Evolutionary conservation across 2,329 filamentous ascomycete species (phyloP).

Genomic region (Fusarium napiforme): DNA sequence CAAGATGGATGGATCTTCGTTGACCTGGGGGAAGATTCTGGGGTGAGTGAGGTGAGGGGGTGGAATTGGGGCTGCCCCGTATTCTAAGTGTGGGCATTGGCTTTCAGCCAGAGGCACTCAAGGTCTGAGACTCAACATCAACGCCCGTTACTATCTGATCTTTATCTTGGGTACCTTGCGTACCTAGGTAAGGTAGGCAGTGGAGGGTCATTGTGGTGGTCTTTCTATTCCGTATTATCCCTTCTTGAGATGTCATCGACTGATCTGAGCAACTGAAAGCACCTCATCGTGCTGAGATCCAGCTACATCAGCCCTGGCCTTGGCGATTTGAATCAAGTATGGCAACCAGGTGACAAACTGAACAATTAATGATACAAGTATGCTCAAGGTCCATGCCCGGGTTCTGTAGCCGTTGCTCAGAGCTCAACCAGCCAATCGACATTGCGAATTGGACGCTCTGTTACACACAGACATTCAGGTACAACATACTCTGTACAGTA

Average conservation of each 20-base stretch:
- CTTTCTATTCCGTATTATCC: neutral
- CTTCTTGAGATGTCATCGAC: neutral
- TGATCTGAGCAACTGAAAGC: neutral
- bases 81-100: slow-evolving; percentile 16
- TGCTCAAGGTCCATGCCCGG: neutral
- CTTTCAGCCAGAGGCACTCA: slow-evolving; percentile 9
- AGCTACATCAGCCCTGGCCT: neutral
- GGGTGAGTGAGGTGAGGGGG: slow-evolving; percentile 21
- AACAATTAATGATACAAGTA: neutral
- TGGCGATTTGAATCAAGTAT: neutral
- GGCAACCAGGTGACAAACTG: neutral
- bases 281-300: neutral
- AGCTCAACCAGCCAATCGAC: slow-evolving; percentile 7
- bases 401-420: slow-evolving; percentile 12
- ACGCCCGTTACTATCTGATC: slow-evolving; percentile 2
- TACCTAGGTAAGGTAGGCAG: neutral
- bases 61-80: slow-evolving; percentile 12
- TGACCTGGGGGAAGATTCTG: slow-evolving; percentile 21
- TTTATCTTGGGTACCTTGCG: neutral
- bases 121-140: neutral
- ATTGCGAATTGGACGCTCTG: slow-evolving; percentile 2
- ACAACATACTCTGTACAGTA: neutral
- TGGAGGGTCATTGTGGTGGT: neutral
- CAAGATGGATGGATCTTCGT: slow-evolving; percentile 22
- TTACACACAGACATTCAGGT: slow-evolving; percentile 13